A percentile compares a stretch with the other conserved stretches of the same genome.
phyloP scores from a whole-genome alignment of 2,329 filamentous ascomycete species.

The Beauveria pseudobassiana region DNA sequence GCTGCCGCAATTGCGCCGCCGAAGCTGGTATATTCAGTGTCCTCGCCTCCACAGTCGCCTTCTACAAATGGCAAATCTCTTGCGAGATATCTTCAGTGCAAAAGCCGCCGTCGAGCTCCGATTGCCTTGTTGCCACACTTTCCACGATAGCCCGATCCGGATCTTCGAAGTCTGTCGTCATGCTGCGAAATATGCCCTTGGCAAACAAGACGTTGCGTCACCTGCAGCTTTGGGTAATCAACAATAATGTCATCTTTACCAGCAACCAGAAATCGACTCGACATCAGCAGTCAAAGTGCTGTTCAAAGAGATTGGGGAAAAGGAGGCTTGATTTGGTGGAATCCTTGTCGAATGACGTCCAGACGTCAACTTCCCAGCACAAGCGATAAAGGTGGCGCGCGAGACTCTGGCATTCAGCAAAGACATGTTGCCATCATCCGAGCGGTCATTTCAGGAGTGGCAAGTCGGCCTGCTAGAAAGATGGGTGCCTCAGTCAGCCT shows the following conservation, averaged over 20 bases:
- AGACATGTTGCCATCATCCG: slow-evolving; percentile 43
- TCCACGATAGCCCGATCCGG: slow-evolving; percentile 49
- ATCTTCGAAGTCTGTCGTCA: slow-evolving; percentile 48
- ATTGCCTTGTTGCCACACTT: slow-evolving; percentile 47
- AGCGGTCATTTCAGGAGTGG: slow-evolving; percentile 58
- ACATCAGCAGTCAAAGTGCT: slow-evolving; percentile 45
- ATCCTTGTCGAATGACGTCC: slow-evolving; percentile 46
- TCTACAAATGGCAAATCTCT: slow-evolving; percentile 53
- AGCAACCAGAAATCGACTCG: slow-evolving; percentile 21
- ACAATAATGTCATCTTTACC: slow-evolving; percentile 45
- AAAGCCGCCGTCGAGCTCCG: slow-evolving; percentile 31
- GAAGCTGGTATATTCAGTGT: slow-evolving; percentile 42
- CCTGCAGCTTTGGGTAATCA: slow-evolving; percentile 49
- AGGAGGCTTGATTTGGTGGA: slow-evolving; percentile 43
- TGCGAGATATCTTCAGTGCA: slow-evolving; percentile 25
- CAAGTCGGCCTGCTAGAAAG: slow-evolving; percentile 53
- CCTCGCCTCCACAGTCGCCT: slow-evolving; percentile 36
- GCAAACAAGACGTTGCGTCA: slow-evolving; percentile 16
- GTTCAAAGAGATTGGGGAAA: slow-evolving; percentile 35
- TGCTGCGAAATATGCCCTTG: slow-evolving; percentile 23
- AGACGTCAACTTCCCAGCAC: slow-evolving; percentile 49
- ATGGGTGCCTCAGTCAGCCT: slow-evolving; percentile 24
- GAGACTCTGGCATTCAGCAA: slow-evolving; percentile 40
- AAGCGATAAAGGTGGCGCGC: slow-evolving; percentile 39
- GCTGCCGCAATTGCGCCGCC: slow-evolving; percentile 37